A percentile compares a stretch with the other conserved stretches of the same genome.
These are phyloP conservation scores for Corynascus novoguineensis DNA, from an alignment of 495 filamentous ascomycete species.

Conservation along the genomic window DNA sequence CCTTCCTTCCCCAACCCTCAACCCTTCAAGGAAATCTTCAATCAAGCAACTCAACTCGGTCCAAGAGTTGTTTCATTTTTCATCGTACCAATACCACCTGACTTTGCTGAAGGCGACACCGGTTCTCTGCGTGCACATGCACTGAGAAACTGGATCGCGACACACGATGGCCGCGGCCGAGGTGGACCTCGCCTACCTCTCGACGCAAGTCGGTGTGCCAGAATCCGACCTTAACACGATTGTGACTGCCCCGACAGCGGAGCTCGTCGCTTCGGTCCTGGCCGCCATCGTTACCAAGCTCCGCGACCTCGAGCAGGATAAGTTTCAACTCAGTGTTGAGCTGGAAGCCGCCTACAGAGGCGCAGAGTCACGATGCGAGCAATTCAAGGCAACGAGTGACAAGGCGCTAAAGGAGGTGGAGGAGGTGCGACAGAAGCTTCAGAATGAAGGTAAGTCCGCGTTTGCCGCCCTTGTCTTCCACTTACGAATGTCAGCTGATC, in stretches of 20 bases:
- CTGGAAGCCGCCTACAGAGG: conserved; percentile 79
- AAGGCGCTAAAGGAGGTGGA: conserved; percentile 76
- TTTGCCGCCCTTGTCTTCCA: neutral
- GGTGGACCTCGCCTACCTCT: conserved; percentile 69
- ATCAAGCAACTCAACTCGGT: neutral
- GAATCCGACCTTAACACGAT: conserved; percentile 60
- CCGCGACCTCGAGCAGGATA: conserved; percentile 78
- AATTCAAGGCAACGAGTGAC: conserved; percentile 71
- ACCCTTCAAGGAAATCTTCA: conserved; percentile 13
- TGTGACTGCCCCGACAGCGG: conserved; percentile 66
- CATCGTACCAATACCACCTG: neutral
- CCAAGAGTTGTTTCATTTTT: neutral
- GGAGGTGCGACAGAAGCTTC: conserved; percentile 70
- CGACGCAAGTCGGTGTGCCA: conserved; percentile 67
- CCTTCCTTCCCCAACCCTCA: neutral
- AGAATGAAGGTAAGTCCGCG: conserved; percentile 64
- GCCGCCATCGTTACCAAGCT: conserved; percentile 64
- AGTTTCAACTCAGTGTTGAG: conserved; percentile 83
- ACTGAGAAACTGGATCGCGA: conserved; percentile 18
- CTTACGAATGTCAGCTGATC: neutral
- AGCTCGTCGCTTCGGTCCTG: conserved; percentile 67
- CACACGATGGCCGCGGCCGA: conserved; percentile 69
- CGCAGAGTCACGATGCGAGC: conserved; percentile 72
- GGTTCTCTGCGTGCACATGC: conserved; percentile 9
- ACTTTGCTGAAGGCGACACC: neutral